These are phyloP conservation scores for Yamadazyma dendronema DNA, from an alignment of 1,139 yeast genomes.

Conservation along the genomic window DNA sequence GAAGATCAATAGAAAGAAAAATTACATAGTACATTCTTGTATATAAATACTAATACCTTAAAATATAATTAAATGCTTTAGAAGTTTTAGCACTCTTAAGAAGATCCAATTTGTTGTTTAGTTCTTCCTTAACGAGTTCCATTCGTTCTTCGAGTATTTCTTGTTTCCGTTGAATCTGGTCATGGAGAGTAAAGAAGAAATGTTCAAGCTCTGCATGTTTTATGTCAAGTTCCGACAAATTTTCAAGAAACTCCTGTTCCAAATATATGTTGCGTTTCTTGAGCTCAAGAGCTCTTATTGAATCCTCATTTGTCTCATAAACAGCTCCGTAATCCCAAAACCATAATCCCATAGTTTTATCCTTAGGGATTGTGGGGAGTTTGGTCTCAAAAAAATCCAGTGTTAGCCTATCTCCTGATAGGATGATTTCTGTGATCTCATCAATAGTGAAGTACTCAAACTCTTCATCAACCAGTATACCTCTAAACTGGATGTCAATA, in stretches of 20 bases:
- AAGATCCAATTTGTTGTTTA: background rate
- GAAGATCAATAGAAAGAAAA: constrained; percentile 11
- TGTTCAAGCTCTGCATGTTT: too few relatives aligned
- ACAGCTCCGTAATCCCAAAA: constrained; percentile 17
- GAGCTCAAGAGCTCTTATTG: constrained; percentile 13
- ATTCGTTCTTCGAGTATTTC: background rate
- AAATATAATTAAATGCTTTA: too few relatives aligned
- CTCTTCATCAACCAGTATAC: constrained; percentile 3
- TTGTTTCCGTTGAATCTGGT: background rate
- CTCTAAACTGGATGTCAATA: constrained; percentile 3
- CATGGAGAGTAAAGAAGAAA: background rate
- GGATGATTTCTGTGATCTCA: constrained; percentile 12
- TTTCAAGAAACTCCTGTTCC: constrained; percentile 15
- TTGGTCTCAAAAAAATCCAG: constrained; percentile 6
- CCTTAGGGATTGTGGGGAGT: constrained; percentile 1
- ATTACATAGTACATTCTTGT: too few relatives aligned
- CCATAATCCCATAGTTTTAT: constrained; percentile 13
- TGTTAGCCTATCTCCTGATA: constrained; percentile 10
- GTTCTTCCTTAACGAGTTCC: background rate
- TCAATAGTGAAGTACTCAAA: constrained; percentile 12
- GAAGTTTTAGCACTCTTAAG: too few relatives aligned
- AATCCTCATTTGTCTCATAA: constrained; percentile 14
- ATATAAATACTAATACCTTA: constrained; percentile 3
- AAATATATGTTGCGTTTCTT: constrained; percentile 12
- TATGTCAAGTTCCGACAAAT: constrained; percentile 3